Evolutionary conservation across 495 filamentous ascomycete species (phyloP), one percentile per base, ranked within the genome.

Genomic region (Hapsidospora chrysogenum): DNA sequence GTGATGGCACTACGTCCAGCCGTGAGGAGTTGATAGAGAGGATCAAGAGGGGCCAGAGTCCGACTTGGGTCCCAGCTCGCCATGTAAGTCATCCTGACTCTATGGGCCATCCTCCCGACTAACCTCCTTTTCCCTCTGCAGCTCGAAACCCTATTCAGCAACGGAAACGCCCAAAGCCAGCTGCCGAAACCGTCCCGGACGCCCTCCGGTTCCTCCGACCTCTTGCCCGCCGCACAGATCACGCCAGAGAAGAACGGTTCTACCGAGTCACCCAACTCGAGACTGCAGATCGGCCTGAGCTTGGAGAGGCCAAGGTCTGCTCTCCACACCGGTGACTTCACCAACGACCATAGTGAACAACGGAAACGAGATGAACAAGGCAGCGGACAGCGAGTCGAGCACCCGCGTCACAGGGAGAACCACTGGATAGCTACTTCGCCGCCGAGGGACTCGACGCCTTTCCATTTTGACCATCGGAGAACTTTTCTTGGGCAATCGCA

Each of bases 271-370:
- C n/a, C 29, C 6, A 50, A 56, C 3, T 44, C 49, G 20, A 44
- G 25, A 23, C 40, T 57, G 21, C 45, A 43, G 8, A 48, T 57
- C 5, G 74, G 71, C 0, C 33, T 69, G 39, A 69, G 74, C 44
- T 89, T 92, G 40, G 77, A 87, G 49, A 67, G 85, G 35, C 86
- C 86, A 31, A 63, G 77, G 31, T 95, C 86, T 9, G 85, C 86
- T 26, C 62, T 95, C 30, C 86, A 95, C 49, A 78, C 78, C 25
- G 86, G 86, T 17, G 80, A 95, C 51, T 95, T 95, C 45, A 78
- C 76, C 13, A 69, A 76, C 36, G 68, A 74, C 21, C 37, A 20
- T 11, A 11, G 23, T n/a, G 6, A 26, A 11, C 23, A 11, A 26
- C 23, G 23, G 6, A 26, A 26, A n/a, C n/a, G n/a, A n/a, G n/a